These are phyloP conservation scores for Russula olivacea DNA, from an alignment of 768 basidiomycete species.

Conservation along the genomic window DNA sequence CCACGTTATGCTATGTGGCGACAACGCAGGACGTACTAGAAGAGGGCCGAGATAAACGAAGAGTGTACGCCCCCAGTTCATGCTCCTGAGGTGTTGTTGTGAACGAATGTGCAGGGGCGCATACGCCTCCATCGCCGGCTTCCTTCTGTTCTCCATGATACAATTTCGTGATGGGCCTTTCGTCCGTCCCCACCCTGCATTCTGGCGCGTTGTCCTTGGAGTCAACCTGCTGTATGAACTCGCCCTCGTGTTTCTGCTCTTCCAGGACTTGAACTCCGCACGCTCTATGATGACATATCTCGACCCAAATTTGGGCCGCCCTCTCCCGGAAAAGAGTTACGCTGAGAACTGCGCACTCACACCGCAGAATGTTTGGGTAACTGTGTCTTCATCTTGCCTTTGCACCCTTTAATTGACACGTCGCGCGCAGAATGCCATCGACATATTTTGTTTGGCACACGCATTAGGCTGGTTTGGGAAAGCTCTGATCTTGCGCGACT, in stretches of 20 bases:
- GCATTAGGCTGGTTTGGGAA: slow-evolving; percentile 88
- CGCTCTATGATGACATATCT: slow-evolving; percentile 71
- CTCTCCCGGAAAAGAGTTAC: slow-evolving; percentile 80
- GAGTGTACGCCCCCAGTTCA: slow-evolving; percentile 50
- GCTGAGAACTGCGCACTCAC: slow-evolving; percentile 75
- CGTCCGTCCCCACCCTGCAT: slow-evolving; percentile 80
- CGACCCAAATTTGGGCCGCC: slow-evolving; percentile 64
- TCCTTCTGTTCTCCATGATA: slow-evolving; percentile 77
- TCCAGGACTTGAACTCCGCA: slow-evolving; percentile 77
- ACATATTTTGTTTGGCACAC: slow-evolving; percentile 85
- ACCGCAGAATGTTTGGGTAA: slow-evolving; percentile 59
- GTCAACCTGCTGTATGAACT: slow-evolving; percentile 81
- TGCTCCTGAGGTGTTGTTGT: slow-evolving; percentile 1
- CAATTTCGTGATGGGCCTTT: slow-evolving; percentile 90
- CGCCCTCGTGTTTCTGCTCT: slow-evolving; percentile 75
- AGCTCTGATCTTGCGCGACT: slow-evolving; percentile 82
- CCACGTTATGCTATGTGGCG: slow-evolving; percentile 72
- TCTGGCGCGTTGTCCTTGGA: slow-evolving; percentile 76
- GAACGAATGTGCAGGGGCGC: slow-evolving; percentile 47
- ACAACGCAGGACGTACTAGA: slow-evolving; percentile 79
- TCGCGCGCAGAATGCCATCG: slow-evolving; percentile 57
- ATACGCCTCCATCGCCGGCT: slow-evolving; percentile 68
- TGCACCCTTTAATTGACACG: slow-evolving; percentile 1
- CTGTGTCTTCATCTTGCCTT: slow-evolving; percentile 21
- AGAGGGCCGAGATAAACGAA: slow-evolving; percentile 75